These are phyloP conservation scores for Pisolithus thermaeus DNA, from an alignment of 1,284 basidiomycete genomes.

Conservation along the genomic window DNA sequence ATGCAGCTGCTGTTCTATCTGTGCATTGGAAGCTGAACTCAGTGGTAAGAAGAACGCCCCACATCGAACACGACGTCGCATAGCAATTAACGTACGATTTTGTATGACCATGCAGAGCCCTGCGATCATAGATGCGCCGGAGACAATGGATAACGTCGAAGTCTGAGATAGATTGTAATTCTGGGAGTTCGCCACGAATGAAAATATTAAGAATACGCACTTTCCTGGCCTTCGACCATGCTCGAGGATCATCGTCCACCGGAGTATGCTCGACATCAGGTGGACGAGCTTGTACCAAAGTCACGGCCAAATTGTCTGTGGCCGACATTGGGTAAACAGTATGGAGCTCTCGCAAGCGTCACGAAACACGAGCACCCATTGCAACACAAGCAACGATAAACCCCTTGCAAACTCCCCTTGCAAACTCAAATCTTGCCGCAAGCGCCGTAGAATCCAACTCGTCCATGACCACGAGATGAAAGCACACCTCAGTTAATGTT, in stretches of 20 bases:
- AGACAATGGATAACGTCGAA: constrained; percentile 49
- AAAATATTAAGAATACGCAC: constrained; percentile 30
- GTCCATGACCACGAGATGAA: too few species aligned
- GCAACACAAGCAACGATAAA: too few species aligned
- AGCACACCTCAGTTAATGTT: too few species aligned
- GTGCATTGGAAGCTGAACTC: constrained; percentile 9
- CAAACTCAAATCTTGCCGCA: too few species aligned
- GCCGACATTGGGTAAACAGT: too few species aligned
- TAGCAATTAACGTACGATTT: constrained; percentile 45
- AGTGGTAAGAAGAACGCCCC: neutral
- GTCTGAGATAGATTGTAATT: constrained; percentile 32
- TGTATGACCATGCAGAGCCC: constrained; percentile 66
- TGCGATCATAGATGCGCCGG: constrained; percentile 62
- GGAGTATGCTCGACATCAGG: constrained; percentile 59
- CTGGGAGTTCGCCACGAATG: too few species aligned
- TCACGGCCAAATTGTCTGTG: neutral
- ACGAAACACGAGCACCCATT: too few species aligned
- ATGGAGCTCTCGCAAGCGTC: too few species aligned
- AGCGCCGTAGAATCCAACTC: too few species aligned
- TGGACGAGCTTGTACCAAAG: neutral
- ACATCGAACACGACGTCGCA: neutral
- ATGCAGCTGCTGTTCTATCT: constrained; percentile 57
- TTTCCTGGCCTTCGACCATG: constrained; percentile 69
- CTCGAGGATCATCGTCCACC: constrained; percentile 74
- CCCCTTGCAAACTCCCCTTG: too few species aligned